phyloP scores from a whole-genome alignment of 1,139 yeast species.

The Williopsis jadinii region DNA sequence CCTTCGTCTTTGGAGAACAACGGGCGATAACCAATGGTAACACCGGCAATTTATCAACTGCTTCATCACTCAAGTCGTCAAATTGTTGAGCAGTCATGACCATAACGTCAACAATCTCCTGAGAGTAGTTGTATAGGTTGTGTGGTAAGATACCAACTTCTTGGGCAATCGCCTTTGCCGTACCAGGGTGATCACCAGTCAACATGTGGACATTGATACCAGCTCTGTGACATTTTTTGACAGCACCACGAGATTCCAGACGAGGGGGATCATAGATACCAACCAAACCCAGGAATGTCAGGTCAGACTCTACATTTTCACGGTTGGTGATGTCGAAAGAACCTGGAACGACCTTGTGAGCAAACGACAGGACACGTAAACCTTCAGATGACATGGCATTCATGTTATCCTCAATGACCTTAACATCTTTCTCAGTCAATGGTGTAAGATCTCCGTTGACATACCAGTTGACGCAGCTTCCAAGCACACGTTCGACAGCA shows the following conservation, averaged over 20 bases:
- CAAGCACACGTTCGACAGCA: conserved; percentile 68
- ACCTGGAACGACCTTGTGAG: conserved; percentile 30
- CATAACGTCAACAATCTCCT: conserved; percentile 60
- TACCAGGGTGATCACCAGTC: conserved; percentile 81
- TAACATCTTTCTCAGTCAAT: conserved; percentile 37
- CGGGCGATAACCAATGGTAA: conserved; percentile 77
- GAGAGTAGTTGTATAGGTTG: conserved; percentile 55
- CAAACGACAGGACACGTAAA: conserved; percentile 69
- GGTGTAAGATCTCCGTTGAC: conserved; percentile 29
- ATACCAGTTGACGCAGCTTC: conserved; percentile 51
- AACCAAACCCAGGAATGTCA: conserved; percentile 60
- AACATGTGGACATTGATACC: conserved; percentile 82
- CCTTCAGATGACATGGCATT: conserved; percentile 61
- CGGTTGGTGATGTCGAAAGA: conserved; percentile 34
- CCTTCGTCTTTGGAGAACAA: conserved; percentile 83
- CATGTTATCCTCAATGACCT: conserved; percentile 49
- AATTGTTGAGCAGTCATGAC: conserved; percentile 73
- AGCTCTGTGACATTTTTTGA: conserved; percentile 61
- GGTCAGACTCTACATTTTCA: conserved; percentile 45
- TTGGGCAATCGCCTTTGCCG: conserved; percentile 77
- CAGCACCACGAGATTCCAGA: conserved; percentile 62
- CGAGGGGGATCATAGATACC: conserved; percentile 87
- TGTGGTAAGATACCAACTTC: conserved; percentile 81
- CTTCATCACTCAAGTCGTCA: conserved; percentile 53
- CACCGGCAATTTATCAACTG: conserved; percentile 62